These are phyloP conservation scores for Naganishia antarctica DNA, from an alignment of 768 basidiomycete genomes.

Conservation along the genomic window DNA sequence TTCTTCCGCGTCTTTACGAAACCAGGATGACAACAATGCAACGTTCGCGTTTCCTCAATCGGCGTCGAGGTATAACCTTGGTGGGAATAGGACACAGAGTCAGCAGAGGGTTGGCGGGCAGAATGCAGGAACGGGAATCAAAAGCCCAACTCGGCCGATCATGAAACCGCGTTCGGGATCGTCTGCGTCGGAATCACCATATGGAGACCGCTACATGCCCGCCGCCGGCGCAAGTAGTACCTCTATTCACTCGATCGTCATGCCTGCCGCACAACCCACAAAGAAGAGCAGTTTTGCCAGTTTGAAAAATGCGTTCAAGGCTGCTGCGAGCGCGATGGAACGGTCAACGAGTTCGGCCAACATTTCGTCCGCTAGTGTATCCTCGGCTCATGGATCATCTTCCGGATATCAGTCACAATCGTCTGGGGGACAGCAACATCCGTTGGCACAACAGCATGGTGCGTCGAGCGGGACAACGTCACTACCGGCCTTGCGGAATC, in stretches of 20 bases:
- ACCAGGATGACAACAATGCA: not conserved
- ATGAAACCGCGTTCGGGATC: conserved; percentile 26
- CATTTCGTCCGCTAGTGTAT: conserved; percentile 8
- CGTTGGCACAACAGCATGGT: conserved; percentile 15
- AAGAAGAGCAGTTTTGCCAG: conserved; percentile 29
- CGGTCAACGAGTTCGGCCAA: conserved; percentile 14
- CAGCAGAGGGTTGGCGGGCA: not conserved
- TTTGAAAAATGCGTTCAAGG: conserved; percentile 29
- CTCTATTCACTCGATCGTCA: conserved; percentile 17
- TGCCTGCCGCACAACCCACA: not conserved
- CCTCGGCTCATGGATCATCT: conserved; percentile 9
- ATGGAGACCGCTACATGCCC: conserved; percentile 12
- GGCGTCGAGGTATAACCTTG: not conserved
- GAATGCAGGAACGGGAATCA: not conserved
- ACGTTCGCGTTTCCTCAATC: conserved; percentile 27
- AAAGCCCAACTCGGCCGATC: conserved; percentile 19
- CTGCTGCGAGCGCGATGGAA: conserved; percentile 23
- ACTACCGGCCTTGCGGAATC: conserved; percentile 27
- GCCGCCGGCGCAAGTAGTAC: conserved; percentile 13
- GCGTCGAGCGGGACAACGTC: not conserved
- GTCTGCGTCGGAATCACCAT: conserved; percentile 19
- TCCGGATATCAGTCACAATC: conserved; percentile 13
- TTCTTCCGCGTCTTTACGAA: conserved; percentile 12
- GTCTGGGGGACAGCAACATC: conserved; percentile 2
- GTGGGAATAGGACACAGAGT: not conserved